Conservation (phyloP, 768 basidiomycete genomes). For the Tricholoma saponaceum region DNA sequence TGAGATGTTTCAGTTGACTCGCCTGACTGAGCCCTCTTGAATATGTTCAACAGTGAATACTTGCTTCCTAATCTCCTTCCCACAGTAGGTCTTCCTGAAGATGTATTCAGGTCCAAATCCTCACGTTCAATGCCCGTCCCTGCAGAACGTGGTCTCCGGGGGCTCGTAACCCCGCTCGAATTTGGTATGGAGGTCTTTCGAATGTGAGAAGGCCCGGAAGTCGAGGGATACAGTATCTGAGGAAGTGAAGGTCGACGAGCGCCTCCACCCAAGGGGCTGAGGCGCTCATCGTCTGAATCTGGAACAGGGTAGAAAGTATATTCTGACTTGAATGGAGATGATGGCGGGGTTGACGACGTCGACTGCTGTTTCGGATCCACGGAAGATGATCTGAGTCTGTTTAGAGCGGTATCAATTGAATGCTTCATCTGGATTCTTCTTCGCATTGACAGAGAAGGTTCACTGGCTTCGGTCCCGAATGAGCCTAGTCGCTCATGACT, state of each 20-base stretch:
- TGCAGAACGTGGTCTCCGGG: conserved; percentile 66
- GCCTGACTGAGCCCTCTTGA: conserved; percentile 54
- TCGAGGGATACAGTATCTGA: conserved; percentile 38
- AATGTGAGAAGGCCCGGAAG: conserved; percentile 23
- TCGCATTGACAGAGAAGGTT: conserved; percentile 27
- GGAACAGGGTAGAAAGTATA: conserved; percentile 36
- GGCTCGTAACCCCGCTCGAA: conserved; percentile 23
- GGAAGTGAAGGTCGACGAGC: conserved; percentile 71
- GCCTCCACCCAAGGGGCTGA: conserved; percentile 28
- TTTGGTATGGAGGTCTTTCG: conserved; percentile 32
- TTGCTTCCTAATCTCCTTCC: conserved; percentile 57
- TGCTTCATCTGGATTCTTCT: conserved; percentile 68
- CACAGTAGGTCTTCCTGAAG: conserved; percentile 29
- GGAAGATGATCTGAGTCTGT: conserved; percentile 39
- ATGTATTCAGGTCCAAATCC: conserved; percentile 17
- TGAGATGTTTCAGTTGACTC: conserved; percentile 19
- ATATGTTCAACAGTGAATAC: conserved; percentile 69
- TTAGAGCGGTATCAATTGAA: conserved; percentile 71
- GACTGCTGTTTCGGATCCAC: conserved; percentile 23
- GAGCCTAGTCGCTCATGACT: conserved; percentile 16
- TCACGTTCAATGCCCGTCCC: conserved; percentile 58
- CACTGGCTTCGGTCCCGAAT: conserved; percentile 23
- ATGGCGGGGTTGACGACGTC: conserved; percentile 32
- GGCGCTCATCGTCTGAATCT: conserved; percentile 26
- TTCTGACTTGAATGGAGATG: conserved; percentile 38